Evolutionary conservation across 2,329 filamentous ascomycete species (phyloP).

Genomic region (Pyricularia grisea): DNA sequence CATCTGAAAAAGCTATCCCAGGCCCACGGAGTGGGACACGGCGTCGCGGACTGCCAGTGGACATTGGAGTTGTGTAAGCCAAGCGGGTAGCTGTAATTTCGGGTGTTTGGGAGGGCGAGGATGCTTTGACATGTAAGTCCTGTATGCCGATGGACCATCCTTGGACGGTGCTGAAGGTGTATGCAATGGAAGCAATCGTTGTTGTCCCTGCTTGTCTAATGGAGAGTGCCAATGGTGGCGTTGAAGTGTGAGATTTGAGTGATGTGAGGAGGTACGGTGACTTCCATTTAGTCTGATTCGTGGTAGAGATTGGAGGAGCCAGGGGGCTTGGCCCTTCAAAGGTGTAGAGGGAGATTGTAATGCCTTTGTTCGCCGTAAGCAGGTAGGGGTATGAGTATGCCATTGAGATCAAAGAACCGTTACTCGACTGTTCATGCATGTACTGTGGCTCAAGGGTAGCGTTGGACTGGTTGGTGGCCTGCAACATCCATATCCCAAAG

Average conservation of each 20-base stretch:
- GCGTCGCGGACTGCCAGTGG: conserved; percentile 6
- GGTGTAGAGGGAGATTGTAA: conserved; percentile 67
- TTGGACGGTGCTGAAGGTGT: conserved; percentile 66
- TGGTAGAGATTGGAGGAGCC: conserved; percentile 2
- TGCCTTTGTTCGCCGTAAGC: conserved; percentile 66
- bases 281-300: conserved; percentile 10
- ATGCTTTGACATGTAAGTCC: conserved; percentile 57
- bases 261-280: conserved; percentile 60
- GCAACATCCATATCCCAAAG: conserved; percentile 60
- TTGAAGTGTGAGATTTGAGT: conserved; percentile 69
- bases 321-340: conserved; percentile 30
- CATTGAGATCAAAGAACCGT: conserved; percentile 58
- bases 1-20: neutral
- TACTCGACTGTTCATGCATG: conserved; percentile 50
- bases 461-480: conserved; percentile 17
- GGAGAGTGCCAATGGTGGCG: conserved; percentile 72
- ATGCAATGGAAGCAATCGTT: conserved; percentile 77
- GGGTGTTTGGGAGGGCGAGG: conserved; percentile 11
- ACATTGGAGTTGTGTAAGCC: conserved; percentile 27
- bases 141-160: conserved; percentile 92
- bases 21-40: neutral
- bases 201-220: conserved; percentile 57
- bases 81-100: conserved; percentile 28
- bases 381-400: conserved; percentile 69
- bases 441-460: conserved; percentile 38